A percentile compares a stretch with the other conserved stretches of the same genome.
Conservation (phyloP, 768 basidiomycete species). For the Lactarius vividus region DNA sequence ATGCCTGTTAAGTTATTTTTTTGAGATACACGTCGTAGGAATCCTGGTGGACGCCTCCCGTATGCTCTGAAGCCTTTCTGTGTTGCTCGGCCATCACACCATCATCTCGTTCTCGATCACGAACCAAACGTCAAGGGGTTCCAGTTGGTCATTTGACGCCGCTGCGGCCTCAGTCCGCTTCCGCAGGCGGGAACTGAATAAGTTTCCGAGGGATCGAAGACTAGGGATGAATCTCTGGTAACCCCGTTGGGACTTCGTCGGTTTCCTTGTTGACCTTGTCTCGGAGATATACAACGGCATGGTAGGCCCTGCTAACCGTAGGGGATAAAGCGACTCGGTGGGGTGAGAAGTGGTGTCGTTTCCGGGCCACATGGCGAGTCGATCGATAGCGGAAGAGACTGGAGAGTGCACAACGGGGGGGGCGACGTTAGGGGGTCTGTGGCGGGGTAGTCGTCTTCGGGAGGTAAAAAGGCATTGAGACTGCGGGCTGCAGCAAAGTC, state of each 20-base stretch:
- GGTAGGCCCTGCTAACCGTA: not conserved
- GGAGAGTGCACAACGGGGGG: too few species aligned
- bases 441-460: not conserved
- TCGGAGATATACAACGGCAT: not conserved
- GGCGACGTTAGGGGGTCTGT: not conserved
- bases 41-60: too few species aligned
- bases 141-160: not conserved
- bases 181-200: not conserved
- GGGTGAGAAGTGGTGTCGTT: not conserved
- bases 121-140: not conserved
- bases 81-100: not conserved
- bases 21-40: not conserved
- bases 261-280: not conserved
- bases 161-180: not conserved
- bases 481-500: not conserved
- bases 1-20: not conserved
- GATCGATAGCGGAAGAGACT: too few species aligned
- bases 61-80: not conserved
- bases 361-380: too few species aligned
- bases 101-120: not conserved
- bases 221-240: not conserved
- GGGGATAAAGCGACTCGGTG: rapidly evolving
- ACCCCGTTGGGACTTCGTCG: not conserved
- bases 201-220: not conserved
- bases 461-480: not conserved